Conservation (phyloP, 2,329 filamentous ascomycete genomes). For the Ambrosiella xylebori region DNA sequence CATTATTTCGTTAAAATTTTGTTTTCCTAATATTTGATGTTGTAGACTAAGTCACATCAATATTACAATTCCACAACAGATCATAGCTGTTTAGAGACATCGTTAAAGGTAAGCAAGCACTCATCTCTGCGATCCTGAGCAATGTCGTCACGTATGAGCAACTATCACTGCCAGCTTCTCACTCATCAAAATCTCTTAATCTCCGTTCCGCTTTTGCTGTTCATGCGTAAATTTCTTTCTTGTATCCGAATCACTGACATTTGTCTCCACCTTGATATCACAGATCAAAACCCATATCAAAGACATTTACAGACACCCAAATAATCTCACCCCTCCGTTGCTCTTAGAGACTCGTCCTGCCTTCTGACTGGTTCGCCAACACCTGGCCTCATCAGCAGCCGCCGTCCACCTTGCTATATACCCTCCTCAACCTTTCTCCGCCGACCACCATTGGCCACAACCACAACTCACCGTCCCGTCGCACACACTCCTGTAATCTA, state of each 20-base stretch:
- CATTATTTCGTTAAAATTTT: too few species aligned
- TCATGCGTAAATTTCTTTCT: background rate
- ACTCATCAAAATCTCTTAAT: background rate
- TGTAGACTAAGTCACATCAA: background rate
- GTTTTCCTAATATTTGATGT: background rate
- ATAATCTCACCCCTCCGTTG: background rate
- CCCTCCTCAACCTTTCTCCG: background rate
- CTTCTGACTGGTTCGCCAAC: background rate
- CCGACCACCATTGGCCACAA: background rate
- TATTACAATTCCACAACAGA: background rate
- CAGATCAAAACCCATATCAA: background rate
- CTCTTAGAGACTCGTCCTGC: background rate
- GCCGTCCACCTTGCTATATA: background rate
- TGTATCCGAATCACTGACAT: background rate
- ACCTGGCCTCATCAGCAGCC: background rate
- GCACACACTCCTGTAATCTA: background rate
- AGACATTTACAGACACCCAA: background rate
- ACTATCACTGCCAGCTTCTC: background rate
- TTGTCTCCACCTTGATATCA: background rate
- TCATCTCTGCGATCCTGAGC: background rate
- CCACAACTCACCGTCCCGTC: background rate
- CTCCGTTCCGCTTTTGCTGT: background rate
- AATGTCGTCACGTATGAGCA: background rate
- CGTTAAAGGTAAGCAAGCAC: background rate
- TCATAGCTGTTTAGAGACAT: background rate